Conservation (phyloP, 768 basidiomycete genomes). For the Mycena olivaceomarginata region DNA sequence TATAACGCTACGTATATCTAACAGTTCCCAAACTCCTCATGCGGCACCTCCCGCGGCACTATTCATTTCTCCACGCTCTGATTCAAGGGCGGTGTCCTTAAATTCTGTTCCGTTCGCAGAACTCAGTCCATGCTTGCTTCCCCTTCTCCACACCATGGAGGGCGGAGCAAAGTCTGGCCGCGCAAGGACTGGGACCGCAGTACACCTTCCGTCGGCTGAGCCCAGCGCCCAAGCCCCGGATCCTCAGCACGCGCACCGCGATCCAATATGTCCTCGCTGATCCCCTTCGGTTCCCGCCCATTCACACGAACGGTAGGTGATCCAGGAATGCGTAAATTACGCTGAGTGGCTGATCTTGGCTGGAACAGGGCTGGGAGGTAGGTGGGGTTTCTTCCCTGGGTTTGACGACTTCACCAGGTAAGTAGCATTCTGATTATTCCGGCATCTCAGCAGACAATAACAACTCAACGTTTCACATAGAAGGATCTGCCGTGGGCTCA, state of each 20-base stretch:
- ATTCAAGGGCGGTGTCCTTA: not conserved
- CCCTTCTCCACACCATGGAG: constrained; percentile 77
- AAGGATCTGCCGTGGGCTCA: no score
- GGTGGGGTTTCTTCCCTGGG: constrained; percentile 5
- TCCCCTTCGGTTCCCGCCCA: constrained; percentile 49
- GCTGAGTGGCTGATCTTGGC: not conserved
- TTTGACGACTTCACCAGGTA: not conserved
- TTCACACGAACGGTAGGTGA: constrained; percentile 50
- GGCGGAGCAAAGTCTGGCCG: constrained; percentile 60
- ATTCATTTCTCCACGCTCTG: constrained; percentile 39
- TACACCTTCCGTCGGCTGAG: constrained; percentile 64
- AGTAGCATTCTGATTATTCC: not conserved
- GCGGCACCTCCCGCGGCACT: constrained; percentile 63
- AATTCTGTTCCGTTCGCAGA: constrained; percentile 50
- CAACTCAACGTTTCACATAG: constrained; percentile 15
- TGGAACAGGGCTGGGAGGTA: constrained; percentile 39
- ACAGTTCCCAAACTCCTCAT: constrained; percentile 64
- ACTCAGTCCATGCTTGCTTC: constrained; percentile 77
- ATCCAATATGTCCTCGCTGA: constrained; percentile 56
- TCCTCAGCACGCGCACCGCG: constrained; percentile 53
- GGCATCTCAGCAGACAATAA: not conserved
- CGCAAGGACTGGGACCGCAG: constrained; percentile 57
- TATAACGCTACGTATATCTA: not conserved
- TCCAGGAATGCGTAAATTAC: not conserved
- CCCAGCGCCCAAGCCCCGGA: constrained; percentile 46